phyloP scores from a whole-genome alignment of 805 yeast genomes.

The Hanseniaspora lachancei region DNA sequence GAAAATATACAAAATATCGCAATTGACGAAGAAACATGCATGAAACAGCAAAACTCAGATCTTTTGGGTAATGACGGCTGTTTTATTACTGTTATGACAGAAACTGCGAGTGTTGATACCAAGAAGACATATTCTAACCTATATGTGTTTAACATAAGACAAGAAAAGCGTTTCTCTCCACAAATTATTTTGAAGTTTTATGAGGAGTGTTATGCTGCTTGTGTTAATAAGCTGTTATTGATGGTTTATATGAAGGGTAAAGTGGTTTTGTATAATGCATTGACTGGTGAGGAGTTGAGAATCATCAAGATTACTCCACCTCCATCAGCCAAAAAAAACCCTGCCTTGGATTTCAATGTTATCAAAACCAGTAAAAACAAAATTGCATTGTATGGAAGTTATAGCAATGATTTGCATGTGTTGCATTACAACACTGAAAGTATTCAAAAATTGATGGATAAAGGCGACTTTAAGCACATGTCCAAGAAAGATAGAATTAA shows the following conservation, averaged over 20 bases:
- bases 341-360: slow-evolving; percentile 5
- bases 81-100: slow-evolving; percentile 21
- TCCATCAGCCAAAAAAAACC: slow-evolving; percentile 5
- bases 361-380: slow-evolving; percentile 5
- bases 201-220: slow-evolving; percentile 22
- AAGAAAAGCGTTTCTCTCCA: slow-evolving; percentile 15
- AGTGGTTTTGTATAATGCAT: slow-evolving; percentile 23
- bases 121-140: slow-evolving; percentile 18
- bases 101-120: slow-evolving; percentile 19
- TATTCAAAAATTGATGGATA: slow-evolving; percentile 5
- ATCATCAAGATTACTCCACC: slow-evolving; percentile 20
- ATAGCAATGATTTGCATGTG: slow-evolving; percentile 8
- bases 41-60: slow-evolving; percentile 19
- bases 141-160: slow-evolving; percentile 21
- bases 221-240: slow-evolving; percentile 23
- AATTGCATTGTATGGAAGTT: slow-evolving; percentile 7
- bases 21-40: slow-evolving; percentile 23
- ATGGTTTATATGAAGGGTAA: slow-evolving; percentile 23
- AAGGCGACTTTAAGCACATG: neutral
- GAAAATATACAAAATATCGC: slow-evolving; percentile 15
- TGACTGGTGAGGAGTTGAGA: slow-evolving; percentile 23
- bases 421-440: slow-evolving; percentile 7
- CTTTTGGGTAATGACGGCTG: slow-evolving; percentile 28
- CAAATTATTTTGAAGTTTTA: slow-evolving; percentile 19
- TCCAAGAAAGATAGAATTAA: slow-evolving; percentile 5